phyloP scores from a whole-genome alignment of 805 yeast genomes.

The Kodamaea hsintzibuensis region DNA sequence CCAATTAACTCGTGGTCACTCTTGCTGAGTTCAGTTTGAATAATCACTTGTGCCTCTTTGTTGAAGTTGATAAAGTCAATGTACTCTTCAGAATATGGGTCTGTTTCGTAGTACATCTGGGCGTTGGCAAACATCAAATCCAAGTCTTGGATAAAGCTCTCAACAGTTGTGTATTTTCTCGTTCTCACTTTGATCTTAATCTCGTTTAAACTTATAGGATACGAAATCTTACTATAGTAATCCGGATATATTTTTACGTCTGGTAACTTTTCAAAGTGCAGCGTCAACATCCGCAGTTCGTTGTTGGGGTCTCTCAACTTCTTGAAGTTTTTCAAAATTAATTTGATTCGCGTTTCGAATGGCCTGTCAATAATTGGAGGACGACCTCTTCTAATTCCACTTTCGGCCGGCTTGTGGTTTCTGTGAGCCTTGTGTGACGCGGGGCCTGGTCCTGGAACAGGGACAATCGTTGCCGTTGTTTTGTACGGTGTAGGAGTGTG shows the following conservation, averaged over 20 bases:
- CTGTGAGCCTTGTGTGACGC: constrained; percentile 3
- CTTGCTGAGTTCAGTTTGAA: constrained; percentile 70
- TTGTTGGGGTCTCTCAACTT: constrained; percentile 59
- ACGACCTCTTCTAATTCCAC: constrained; percentile 76
- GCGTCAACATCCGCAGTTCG: constrained; percentile 51
- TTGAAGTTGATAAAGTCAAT: constrained; percentile 67
- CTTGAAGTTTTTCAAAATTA: constrained; percentile 77
- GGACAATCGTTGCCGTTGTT: constrained; percentile 7
- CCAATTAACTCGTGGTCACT: constrained; percentile 76
- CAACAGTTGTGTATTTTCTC: constrained; percentile 76
- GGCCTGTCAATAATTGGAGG: constrained; percentile 92
- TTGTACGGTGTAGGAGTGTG: constrained; percentile 1
- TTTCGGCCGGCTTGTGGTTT: constrained; percentile 19
- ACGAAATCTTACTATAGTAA: constrained; percentile 53
- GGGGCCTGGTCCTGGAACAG: background rate
- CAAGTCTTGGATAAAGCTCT: constrained; percentile 75
- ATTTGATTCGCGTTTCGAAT: constrained; percentile 88
- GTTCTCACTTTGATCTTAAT: constrained; percentile 83
- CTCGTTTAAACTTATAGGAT: constrained; percentile 69
- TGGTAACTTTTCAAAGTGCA: constrained; percentile 80
- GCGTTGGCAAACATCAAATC: constrained; percentile 73
- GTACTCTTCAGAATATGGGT: constrained; percentile 56
- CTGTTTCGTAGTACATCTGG: constrained; percentile 54
- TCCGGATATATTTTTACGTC: constrained; percentile 56
- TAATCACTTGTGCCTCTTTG: constrained; percentile 53